These are phyloP conservation scores for Diaporthe ilicicola DNA, from an alignment of 2,329 filamentous ascomycete species.

Conservation along the genomic window DNA sequence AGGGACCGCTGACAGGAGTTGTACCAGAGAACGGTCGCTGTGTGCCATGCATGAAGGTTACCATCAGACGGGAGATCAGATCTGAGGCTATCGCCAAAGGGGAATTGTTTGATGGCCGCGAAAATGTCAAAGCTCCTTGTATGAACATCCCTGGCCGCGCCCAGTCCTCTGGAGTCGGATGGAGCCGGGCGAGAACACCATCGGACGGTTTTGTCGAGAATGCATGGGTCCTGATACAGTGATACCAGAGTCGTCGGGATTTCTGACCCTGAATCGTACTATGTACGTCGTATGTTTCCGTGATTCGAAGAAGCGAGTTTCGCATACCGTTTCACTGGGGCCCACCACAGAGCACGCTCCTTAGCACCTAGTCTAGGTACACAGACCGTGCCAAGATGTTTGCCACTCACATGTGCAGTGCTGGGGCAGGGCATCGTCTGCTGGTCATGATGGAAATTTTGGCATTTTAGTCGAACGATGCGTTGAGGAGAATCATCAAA, in stretches of 20 bases:
- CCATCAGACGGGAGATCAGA: conserved; percentile 12
- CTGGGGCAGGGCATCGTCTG: background rate
- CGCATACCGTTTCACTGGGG: conserved; percentile 17
- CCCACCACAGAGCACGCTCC: background rate
- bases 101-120: conserved; percentile 9
- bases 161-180: conserved; percentile 11
- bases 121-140: conserved; percentile 13
- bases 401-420: background rate
- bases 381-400: conserved; percentile 23
- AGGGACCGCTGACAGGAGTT: conserved; percentile 22
- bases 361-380: background rate
- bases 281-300: conserved; percentile 20
- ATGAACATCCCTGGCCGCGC: background rate
- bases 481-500: background rate
- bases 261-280: conserved; percentile 16
- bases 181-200: background rate
- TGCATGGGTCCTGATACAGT: conserved; percentile 20
- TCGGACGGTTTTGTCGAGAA: conserved; percentile 5
- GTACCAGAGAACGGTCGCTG: background rate
- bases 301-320: conserved; percentile 18
- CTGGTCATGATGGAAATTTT: background rate
- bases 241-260: conserved; percentile 14
- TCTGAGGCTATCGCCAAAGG: conserved; percentile 16
- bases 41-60: background rate
- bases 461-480: background rate